phyloP scores from a whole-genome alignment of 2,329 filamentous ascomycete genomes.

The Paraphoma sp. region DNA sequence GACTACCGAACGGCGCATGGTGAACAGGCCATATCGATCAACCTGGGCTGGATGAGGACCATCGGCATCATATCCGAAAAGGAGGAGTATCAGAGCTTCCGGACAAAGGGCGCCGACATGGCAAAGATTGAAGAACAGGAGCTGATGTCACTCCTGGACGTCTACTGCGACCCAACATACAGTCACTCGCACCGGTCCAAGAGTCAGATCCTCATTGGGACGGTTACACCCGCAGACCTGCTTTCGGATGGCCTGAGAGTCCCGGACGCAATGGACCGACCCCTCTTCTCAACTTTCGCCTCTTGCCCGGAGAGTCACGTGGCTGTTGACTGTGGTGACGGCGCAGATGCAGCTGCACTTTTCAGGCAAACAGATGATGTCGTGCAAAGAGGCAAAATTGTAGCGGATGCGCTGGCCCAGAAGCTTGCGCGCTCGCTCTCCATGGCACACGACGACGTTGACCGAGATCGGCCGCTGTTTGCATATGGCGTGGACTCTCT shows the following conservation, averaged over 20 bases:
- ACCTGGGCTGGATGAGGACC: slow-evolving; percentile 20
- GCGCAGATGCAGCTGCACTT: not conserved
- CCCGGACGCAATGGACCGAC: not conserved
- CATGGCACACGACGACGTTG: not conserved
- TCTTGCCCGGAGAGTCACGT: no score
- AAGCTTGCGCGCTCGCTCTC: not conserved
- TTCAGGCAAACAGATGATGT: not conserved
- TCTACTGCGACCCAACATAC: not conserved
- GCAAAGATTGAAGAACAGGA: not conserved
- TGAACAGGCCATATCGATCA: slow-evolving; percentile 45
- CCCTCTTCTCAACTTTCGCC: not conserved
- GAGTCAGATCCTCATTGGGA: not conserved
- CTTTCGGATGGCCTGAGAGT: not conserved
- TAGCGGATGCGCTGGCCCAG: not conserved
- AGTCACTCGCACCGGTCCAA: not conserved
- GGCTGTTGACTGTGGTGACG: not conserved
- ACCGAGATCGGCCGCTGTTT: not conserved
- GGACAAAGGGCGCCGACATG: not conserved
- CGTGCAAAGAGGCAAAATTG: not conserved
- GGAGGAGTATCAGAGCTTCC: not conserved
- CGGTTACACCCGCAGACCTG: not conserved
- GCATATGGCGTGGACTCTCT: slow-evolving; percentile 28
- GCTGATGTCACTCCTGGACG: not conserved
- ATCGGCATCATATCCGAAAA: slow-evolving; percentile 35
- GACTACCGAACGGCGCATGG: slow-evolving; percentile 16